A percentile compares a stretch with the other conserved stretches of the same genome.
Conservation (phyloP, 108 stramenopile species). For the Cyclotella sp. region DNA sequence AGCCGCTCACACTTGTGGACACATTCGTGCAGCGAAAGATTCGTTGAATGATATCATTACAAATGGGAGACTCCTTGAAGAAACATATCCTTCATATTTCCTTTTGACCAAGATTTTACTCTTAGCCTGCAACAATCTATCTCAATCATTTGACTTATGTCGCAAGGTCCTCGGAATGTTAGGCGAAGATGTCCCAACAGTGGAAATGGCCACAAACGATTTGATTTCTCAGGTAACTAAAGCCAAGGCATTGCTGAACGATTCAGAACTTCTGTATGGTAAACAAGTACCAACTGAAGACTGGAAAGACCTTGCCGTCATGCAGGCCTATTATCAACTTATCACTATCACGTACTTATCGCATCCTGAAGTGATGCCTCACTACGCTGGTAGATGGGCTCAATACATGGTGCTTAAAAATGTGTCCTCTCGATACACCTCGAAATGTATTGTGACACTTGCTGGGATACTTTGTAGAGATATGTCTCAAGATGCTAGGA, state of each 20-base stretch:
- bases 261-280: background rate
- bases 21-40: slow-evolving; percentile 2
- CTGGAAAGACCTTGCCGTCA: background rate
- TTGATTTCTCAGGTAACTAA: background rate
- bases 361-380: background rate
- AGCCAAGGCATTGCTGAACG: background rate
- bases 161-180: background rate
- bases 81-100: slow-evolving; percentile 15
- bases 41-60: background rate
- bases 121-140: background rate
- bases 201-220: background rate
- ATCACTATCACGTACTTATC: background rate
- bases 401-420: background rate
- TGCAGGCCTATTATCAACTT: background rate
- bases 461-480: background rate
- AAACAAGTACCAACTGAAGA: background rate
- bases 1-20: slow-evolving; percentile 1
- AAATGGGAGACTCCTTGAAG: slow-evolving; percentile 10
- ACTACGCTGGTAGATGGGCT: slow-evolving; percentile 1
- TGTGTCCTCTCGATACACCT: background rate
- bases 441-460: slow-evolving; percentile 1
- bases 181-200: background rate
- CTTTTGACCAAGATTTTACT: background rate
- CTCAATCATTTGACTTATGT: slow-evolving; percentile 4
- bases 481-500: background rate